Base-by-base conservation (phyloP, 2,329 filamentous ascomycete species). In the Hypocreales sp. region DNA sequence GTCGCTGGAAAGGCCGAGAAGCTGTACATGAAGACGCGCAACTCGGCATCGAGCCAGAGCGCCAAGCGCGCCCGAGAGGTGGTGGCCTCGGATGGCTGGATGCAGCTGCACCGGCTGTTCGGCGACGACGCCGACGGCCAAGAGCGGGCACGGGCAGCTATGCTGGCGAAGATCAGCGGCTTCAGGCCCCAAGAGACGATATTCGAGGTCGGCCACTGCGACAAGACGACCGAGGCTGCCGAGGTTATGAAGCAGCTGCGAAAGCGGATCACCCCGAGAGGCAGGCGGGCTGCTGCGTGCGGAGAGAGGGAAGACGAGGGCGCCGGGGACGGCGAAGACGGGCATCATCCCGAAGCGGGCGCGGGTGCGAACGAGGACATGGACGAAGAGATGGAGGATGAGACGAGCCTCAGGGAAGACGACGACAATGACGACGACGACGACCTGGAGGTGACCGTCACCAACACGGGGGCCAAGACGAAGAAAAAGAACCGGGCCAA, bases 101-200 rank as follows among this genome's bases (percentile, higher is more conserved):
- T 64, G 30, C 72, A 81, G 35, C 61, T 87, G 9, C 83, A 94
- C 47, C 66, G 78, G 5, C 59, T 98, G 1, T 95, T 95, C 46
- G 75, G 76, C 20, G 64, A 78, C 29, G 69, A 78, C 27, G 67
- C 67, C 1, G 65, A 72, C 30, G 59, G 68, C 19, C 55, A 67
- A 16, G 80, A 87, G 44, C 66, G 72, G 33, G 75, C 81, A 26
- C 71, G 86, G 18, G 73, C 84, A 26, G 74, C 79, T 27, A 92
- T 98, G 81, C 61, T 98, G 17, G 82, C 83, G 18, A 72, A 76
- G 32, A 82, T 98, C 31, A 86, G 82, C 41, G 78, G 79, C 2
- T 98, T 90, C 56, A 72, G 82, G 40, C 90, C 92, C 0, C 65
- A 76, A 23, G 90, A 98, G 53, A 95, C 87, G 0, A 82, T 98